These are phyloP conservation scores for Arabidopsis thaliana DNA, from an alignment of 345 rosid species.

Conservation along the genomic window TAIR10.1 NC_003071.7:17413001-17413500, in stretches of 20 bases:
- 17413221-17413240: constrained; percentile 71
- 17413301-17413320: constrained; percentile 87
- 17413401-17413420: neutral
- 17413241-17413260: constrained; percentile 98
- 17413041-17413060: constrained; percentile 62
- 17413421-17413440: constrained; percentile 81
- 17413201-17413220: constrained; percentile 75
- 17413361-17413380: neutral
- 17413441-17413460: constrained; percentile 83
- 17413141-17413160: neutral
- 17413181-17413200: constrained; percentile 81
- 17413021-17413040: constrained; percentile 74
- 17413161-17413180: constrained; percentile 67
- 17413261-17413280: constrained; percentile 97
- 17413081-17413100: constrained; percentile 37
- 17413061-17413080: constrained; percentile 35
- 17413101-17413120: constrained; percentile 14
- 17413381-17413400: constrained; percentile 9
- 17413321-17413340: constrained; percentile 7
- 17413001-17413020: neutral
- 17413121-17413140: neutral
- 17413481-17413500: constrained; percentile 95
- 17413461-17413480: constrained; percentile 91
- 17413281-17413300: constrained; percentile 98
- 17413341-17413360: neutral